Evolutionary conservation across 1,284 basidiomycete species (phyloP), one percentile per base, ranked within the genome.

Genomic region (Ganoderma leucocontextum): DNA sequence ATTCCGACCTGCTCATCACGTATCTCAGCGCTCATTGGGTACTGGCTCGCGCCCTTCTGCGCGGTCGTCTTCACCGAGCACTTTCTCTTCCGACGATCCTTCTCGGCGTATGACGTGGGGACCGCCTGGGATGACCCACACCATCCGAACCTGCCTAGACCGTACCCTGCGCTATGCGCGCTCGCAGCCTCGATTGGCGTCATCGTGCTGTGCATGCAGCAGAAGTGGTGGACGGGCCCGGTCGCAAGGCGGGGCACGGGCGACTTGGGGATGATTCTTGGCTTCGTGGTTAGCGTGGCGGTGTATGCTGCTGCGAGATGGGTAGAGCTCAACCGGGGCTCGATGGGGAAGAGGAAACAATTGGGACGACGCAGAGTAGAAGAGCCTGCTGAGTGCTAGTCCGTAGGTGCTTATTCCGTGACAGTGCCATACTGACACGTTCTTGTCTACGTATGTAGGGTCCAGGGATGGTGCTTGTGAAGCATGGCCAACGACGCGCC

Each of bases 21-120:
- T 42, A 19, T 17, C 25, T 17, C 72, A 82, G 83, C 78, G 52
- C 73, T 89, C 57, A 87, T 89, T 69, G 88, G 89, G 22, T 90
- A 90, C 78, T 90, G 89, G 89, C 79, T 84, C 52, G 78, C 86
- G n/a, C 81, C 82, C 4, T 91, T 86, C 78, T 79, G 82, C 33
- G 84, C 82, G 1, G 86, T 90, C 70, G 78, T 89, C 47, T 74
- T 89, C 47, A 79, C 81, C 4, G 91, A 91, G 72, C 89, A 91
- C 72, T 75, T 88, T 69, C 63, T 90, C 55, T 88, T 90, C 78
- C 85, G 88, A 2, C 73, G 76, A 19, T 75, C 72, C 38, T 74
- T 42, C 61, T 35, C 67, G 41, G 67, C 73, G 4, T 83, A 83
- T 73, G 74, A 80, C 60, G 75, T 83, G n/a, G 44, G 60, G 13